Evolutionary conservation across 1,284 basidiomycete species (phyloP), one percentile per base, ranked within the genome.

Genomic region (Pisolithus thermaeus): DNA sequence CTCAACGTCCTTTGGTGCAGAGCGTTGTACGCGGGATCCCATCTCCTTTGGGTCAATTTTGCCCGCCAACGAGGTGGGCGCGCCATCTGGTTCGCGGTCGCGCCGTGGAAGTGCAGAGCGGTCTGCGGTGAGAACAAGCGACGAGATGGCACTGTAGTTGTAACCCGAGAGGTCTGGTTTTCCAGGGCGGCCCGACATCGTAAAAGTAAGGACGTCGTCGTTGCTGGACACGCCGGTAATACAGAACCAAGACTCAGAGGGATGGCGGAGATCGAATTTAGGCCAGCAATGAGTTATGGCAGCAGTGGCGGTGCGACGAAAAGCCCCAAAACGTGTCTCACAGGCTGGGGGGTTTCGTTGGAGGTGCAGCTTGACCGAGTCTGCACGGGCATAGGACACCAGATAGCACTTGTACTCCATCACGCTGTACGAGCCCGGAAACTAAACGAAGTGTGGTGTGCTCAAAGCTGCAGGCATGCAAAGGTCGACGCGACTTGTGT

Each of bases 1-100:
- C 50, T 94, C 90, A n/a, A 96, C 65, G 64, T 97, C 92, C 66
- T 94, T 94, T 37, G 94, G 90, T 0, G 80, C 82, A 59, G 92
- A 83, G 35, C 92, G 81, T 56, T 84, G 75, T 28, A 91, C 92
- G 22, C 93, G 84, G 42, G 92, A 92, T 45, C 96, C 96, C 97
- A 99, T 99, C 58, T 95, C 88, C 58, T 79, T 82, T 8, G 86
- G 81, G 74, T 93, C 87, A 59, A 99, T 97, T 39, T 90, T 83
- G 30, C 97, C 97, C 38, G 85, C 87, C 28, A 99, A 84, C 12
- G 94, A 87, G 51, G 96, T 97, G 16, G 94, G 91, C 37, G 93
- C 92, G 56, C 96, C 96, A 72, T 96, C 94, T 16, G 96, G 94
- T 70, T 99, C 97, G 70, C 88, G 88, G 78, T 92, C 89, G 56